These are phyloP conservation scores for Carex pumila DNA, from an alignment of 176 grass and related monocot genomes.

Conservation along the genomic window DNA sequence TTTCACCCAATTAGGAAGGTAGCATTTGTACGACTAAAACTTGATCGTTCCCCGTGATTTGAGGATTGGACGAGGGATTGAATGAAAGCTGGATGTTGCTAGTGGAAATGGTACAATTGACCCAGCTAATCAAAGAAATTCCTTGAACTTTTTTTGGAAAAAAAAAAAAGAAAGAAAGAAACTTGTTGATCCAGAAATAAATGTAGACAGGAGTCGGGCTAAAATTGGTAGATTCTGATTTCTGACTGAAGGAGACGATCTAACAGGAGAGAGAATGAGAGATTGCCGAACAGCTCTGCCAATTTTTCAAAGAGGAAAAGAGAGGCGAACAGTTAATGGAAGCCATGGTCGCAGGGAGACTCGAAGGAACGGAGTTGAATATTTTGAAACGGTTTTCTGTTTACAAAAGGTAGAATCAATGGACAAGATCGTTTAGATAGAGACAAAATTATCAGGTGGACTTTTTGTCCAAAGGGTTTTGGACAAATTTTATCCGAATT, in stretches of 20 bases:
- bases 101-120: not conserved
- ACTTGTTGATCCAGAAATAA: not conserved
- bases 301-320: not conserved
- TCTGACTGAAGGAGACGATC: not conserved
- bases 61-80: not conserved
- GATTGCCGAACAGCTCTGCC: not conserved
- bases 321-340: not conserved
- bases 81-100: not conserved
- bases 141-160: slow-evolving; percentile 4
- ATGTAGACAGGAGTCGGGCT: not conserved
- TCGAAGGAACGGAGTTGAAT: not conserved
- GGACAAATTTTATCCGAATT: too few relatives aligned
- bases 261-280: not conserved
- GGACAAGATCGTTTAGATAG: not conserved
- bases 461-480: too few relatives aligned
- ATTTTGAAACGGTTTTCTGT: not conserved
- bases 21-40: not conserved
- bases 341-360: not conserved
- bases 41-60: not conserved
- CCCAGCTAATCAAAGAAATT: not conserved
- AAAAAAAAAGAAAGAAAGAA: not conserved
- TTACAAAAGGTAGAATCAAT: not conserved
- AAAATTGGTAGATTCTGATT: not conserved
- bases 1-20: not conserved
- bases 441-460: too few relatives aligned